Base-by-base conservation (phyloP, 192 early-diverging fungal genomes). In the Backusella australiensis region DNA sequence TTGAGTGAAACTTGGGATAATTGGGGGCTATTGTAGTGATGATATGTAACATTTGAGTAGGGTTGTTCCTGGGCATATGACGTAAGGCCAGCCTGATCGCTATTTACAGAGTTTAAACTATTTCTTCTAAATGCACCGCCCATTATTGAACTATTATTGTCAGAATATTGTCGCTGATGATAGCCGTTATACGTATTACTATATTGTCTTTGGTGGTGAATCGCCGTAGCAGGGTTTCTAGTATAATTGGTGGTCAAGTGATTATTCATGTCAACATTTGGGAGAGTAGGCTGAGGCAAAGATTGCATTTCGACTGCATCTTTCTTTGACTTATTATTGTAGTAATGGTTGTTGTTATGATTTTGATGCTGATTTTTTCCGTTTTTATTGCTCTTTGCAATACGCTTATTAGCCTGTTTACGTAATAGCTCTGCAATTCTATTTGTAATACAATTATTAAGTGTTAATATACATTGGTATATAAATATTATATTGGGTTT, bases 211-310 rank as follows among this genome's bases (percentile, higher is more conserved):
- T 70, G 69, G 35, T 23, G 39, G 5, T 42, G 11, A 21, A 23
- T 29, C 19, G 21, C n/a, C 7, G 36, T 34, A 66, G 9, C 38
- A 39, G 32, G 63, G 5, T 71, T 71, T 71, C 39, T n/a, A 70
- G 11, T 17, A n/a, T 49, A 49, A 49, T 49, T 49, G 15, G 46
- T 39, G 14, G 70, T 11, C 12, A 26, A 15, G 5, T 71, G 35
- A 1, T n/a, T 36, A 26, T 65, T 56, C 72, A 67, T 67, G 17
- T 67, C 63, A 23, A 75, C 23, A 17, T 75, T 75, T 42, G 74
- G 74, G 12, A 75, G n/a, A 14, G 74, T 75, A 9, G 74, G 74
- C 12, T 75, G 74, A 67, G 74, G 74, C 6, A 75, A 35, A 17
- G 63, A 17, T 12, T 42, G 21, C 74, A 75, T 75, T 34, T 75